Conservation (phyloP, 805 yeast species). For the Candida sakaeoensis region DNA sequence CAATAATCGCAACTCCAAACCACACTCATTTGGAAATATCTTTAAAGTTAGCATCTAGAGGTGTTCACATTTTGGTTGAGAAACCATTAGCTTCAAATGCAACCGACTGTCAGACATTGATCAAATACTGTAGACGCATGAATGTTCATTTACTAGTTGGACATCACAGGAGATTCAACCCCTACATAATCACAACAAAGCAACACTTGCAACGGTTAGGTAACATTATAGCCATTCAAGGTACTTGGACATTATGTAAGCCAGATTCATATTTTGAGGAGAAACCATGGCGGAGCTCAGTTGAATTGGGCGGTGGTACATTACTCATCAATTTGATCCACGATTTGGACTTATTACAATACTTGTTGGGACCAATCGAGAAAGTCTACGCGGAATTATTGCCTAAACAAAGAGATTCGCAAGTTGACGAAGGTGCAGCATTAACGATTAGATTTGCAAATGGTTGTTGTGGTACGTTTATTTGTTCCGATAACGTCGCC, state of each 20-base stretch:
- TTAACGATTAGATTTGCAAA: constrained; percentile 33
- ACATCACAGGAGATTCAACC: constrained; percentile 42
- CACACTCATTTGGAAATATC: constrained; percentile 34
- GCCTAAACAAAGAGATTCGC: constrained; percentile 25
- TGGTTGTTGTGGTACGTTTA: constrained; percentile 39
- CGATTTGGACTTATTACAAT: constrained; percentile 39
- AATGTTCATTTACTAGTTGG: constrained; percentile 36
- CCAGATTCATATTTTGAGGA: constrained; percentile 30
- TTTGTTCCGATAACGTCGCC: constrained; percentile 39
- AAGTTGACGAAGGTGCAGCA: constrained; percentile 42
- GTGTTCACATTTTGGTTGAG: constrained; percentile 35
- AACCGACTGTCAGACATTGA: constrained; percentile 30
- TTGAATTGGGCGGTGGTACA: constrained; percentile 36
- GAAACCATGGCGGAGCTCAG: constrained; percentile 38
- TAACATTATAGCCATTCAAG: constrained; percentile 34
- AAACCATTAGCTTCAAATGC: constrained; percentile 37
- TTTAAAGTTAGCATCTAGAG: constrained; percentile 27
- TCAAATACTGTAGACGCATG: constrained; percentile 20
- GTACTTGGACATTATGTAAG: constrained; percentile 38
- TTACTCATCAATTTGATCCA: constrained; percentile 39
- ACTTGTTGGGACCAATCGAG: constrained; percentile 36
- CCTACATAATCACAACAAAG: constrained; percentile 37
- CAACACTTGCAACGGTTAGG: constrained; percentile 29
- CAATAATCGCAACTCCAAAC: constrained; percentile 40
- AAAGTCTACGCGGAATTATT: constrained; percentile 37